These are phyloP conservation scores for Penicillium sp. DNA, from an alignment of 2,329 filamentous ascomycete genomes.

Conservation along the genomic window DNA sequence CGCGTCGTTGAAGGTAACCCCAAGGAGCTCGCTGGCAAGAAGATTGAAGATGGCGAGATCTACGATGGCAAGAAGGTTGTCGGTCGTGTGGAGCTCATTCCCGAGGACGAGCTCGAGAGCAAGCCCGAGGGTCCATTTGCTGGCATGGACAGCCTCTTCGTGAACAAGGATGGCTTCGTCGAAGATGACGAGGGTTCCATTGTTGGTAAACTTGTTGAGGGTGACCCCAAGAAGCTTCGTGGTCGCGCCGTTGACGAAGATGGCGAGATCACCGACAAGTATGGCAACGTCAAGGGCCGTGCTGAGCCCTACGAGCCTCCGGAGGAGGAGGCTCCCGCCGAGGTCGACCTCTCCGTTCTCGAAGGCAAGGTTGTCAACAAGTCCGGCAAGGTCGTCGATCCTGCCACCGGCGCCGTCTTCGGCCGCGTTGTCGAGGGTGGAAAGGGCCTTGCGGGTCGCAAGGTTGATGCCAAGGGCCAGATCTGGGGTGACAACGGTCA, in stretches of 20 bases:
- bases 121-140: conserved; percentile 58
- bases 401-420: conserved; percentile 54
- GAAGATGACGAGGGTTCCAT: conserved; percentile 76
- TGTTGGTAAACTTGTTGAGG: conserved; percentile 68
- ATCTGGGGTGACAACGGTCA: conserved; percentile 64
- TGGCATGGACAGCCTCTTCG: conserved; percentile 55
- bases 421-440: conserved; percentile 60
- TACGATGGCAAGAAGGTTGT: conserved; percentile 57
- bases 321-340: conserved; percentile 46
- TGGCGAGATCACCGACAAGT: conserved; percentile 77
- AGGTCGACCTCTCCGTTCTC: conserved; percentile 58
- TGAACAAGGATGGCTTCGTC: conserved; percentile 58
- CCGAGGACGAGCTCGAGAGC: conserved; percentile 55
- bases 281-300: conserved; percentile 61
- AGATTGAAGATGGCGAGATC: conserved; percentile 53
- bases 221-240: conserved; percentile 68
- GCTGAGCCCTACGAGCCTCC: conserved; percentile 55
- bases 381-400: conserved; percentile 60
- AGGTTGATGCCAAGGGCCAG: conserved; percentile 61
- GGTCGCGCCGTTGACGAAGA: conserved; percentile 77
- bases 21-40: conserved; percentile 6
- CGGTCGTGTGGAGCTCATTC: conserved; percentile 58
- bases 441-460: conserved; percentile 57
- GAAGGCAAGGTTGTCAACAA: conserved; percentile 64
- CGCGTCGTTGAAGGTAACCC: conserved; percentile 49